phyloP scores from a whole-genome alignment of 1,139 yeast species.

The Chernovozyma aurita region DNA sequence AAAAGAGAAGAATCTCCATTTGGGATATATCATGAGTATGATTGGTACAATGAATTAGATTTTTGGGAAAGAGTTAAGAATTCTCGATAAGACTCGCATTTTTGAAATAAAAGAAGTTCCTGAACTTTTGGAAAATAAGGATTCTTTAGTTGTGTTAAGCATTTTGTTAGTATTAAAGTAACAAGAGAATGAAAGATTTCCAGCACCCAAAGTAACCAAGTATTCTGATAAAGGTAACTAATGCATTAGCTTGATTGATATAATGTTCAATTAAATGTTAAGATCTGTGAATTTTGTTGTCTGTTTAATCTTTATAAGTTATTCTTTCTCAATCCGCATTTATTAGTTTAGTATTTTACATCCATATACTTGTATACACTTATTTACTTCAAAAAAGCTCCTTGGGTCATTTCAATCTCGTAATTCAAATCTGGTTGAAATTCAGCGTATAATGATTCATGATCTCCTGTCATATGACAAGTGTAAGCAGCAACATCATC shows the following conservation, averaged over 20 bases:
- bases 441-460: slow-evolving; percentile 60
- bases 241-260: too few relatives aligned
- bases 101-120: slow-evolving; percentile 3
- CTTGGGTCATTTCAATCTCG: slow-evolving; percentile 4
- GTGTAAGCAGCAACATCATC: slow-evolving; percentile 67
- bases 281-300: not conserved
- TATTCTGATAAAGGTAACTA: not conserved
- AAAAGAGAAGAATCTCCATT: slow-evolving; percentile 5
- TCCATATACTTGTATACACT: too few relatives aligned
- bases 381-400: slow-evolving; percentile 5
- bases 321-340: too few relatives aligned
- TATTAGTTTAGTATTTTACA: too few relatives aligned
- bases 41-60: not conserved
- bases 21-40: slow-evolving; percentile 5
- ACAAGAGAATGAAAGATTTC: slow-evolving; percentile 8
- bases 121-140: slow-evolving; percentile 4
- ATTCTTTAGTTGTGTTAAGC: slow-evolving; percentile 7
- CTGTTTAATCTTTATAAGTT: not conserved
- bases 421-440: slow-evolving; percentile 47
- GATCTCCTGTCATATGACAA: slow-evolving; percentile 51
- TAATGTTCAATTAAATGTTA: not conserved
- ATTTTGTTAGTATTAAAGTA: slow-evolving; percentile 8
- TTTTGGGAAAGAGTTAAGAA: slow-evolving; percentile 1
- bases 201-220: not conserved
- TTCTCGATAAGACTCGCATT: slow-evolving; percentile 2